phyloP scores from a whole-genome alignment of 257 asterid species.

The Marsdenia floribunda region DNA sequence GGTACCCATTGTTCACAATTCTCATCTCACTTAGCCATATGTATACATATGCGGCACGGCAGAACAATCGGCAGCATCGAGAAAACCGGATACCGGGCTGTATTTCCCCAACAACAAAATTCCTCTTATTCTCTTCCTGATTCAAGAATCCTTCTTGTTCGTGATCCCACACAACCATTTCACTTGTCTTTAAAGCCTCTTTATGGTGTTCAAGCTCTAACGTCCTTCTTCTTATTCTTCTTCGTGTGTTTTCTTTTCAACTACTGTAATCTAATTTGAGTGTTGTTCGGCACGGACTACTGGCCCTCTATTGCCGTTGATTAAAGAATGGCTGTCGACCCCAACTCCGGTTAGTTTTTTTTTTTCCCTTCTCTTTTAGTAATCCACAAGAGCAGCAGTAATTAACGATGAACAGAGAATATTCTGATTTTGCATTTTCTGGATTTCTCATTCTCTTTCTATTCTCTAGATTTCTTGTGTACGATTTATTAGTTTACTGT shows the following conservation, averaged over 20 bases:
- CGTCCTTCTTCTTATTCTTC: neutral
- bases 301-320: neutral
- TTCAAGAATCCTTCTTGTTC: neutral
- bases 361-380: neutral
- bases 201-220: neutral
- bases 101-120: neutral
- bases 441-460: neutral
- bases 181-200: neutral
- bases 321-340: conserved; percentile 43
- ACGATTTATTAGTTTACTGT: conserved; percentile 3
- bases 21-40: neutral
- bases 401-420: conserved; percentile 3
- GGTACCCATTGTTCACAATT: no score
- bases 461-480: neutral
- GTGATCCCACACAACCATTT: neutral
- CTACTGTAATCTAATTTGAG: neutral
- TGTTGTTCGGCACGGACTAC: neutral
- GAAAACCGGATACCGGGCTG: neutral
- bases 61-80: neutral
- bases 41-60: neutral
- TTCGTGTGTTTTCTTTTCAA: neutral
- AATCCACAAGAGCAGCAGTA: neutral
- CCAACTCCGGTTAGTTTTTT: conserved; percentile 48
- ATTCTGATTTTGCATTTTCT: conserved; percentile 12
- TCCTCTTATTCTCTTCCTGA: neutral